These are phyloP conservation scores for Trametes sanguinea DNA, from an alignment of 768 basidiomycete genomes.

Conservation along the genomic window DNA sequence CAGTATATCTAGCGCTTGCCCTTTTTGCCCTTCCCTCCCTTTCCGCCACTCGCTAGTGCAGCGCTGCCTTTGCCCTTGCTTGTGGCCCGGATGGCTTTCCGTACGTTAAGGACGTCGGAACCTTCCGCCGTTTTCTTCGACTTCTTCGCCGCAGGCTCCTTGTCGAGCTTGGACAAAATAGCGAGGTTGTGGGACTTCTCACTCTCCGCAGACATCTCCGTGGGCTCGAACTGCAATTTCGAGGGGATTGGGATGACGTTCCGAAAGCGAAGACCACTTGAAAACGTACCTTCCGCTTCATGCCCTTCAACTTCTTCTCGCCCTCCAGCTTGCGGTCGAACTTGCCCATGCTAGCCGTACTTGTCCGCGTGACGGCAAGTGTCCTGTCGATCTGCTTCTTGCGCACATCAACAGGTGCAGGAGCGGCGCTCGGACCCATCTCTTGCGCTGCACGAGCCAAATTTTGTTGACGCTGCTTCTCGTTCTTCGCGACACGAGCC, in stretches of 20 bases:
- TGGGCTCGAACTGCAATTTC: conserved; percentile 75
- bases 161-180: conserved; percentile 77
- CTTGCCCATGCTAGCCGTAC: conserved; percentile 94
- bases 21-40: conserved; percentile 30
- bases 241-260: neutral
- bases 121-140: conserved; percentile 44
- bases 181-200: conserved; percentile 78
- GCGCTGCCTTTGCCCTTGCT: conserved; percentile 69
- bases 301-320: conserved; percentile 83
- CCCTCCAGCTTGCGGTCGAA: conserved; percentile 91
- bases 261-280: no score
- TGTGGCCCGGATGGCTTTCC: conserved; percentile 83
- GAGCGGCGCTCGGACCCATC: conserved; percentile 28
- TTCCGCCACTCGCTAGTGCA: conserved; percentile 49
- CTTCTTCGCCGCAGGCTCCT: conserved; percentile 61
- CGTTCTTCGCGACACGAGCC: conserved; percentile 81
- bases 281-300: conserved; percentile 83
- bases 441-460: conserved; percentile 52
- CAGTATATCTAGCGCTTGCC: neutral
- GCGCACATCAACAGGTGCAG: conserved; percentile 41
- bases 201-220: conserved; percentile 59
- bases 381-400: conserved; percentile 77
- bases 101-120: conserved; percentile 67
- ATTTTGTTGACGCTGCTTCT: conserved; percentile 74
- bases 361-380: conserved; percentile 71